These are phyloP conservation scores for Ustilago xerochloae DNA, from an alignment of 1,284 basidiomycete species.

Conservation along the genomic window DNA sequence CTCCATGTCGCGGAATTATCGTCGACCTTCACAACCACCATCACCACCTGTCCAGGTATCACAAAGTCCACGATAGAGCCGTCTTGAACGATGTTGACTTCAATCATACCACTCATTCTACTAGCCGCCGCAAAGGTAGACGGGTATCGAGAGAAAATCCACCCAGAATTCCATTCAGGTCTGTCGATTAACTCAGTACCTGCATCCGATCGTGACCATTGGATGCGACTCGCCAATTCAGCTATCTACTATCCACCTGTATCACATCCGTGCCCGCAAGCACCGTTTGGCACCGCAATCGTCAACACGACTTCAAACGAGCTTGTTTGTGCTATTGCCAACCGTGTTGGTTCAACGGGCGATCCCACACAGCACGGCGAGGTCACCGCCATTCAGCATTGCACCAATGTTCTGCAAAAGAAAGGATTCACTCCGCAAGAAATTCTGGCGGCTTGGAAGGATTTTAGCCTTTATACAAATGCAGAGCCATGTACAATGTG, in stretches of 20 bases:
- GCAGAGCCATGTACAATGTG: conserved; percentile 62
- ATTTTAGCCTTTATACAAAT: conserved; percentile 50
- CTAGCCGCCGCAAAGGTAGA: not conserved
- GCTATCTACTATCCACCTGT: conserved; percentile 36
- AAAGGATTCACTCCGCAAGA: conserved; percentile 41
- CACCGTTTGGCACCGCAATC: conserved; percentile 38
- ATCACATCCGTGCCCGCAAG: conserved; percentile 38
- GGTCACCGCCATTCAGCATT: conserved; percentile 51
- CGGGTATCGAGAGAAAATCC: conserved; percentile 19
- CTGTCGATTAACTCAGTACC: conserved; percentile 51
- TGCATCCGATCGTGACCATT: conserved; percentile 27
- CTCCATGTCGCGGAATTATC: not conserved
- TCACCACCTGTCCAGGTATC: not conserved
- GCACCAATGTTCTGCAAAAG: conserved; percentile 45
- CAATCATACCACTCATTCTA: not conserved
- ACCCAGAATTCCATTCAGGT: conserved; percentile 47
- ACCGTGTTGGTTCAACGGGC: conserved; percentile 53
- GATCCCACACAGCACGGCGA: conserved; percentile 58
- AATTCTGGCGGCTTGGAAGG: conserved; percentile 50
- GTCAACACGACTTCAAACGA: conserved; percentile 59
- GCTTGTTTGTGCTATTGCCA: conserved; percentile 55
- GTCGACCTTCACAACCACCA: conserved; percentile 3
- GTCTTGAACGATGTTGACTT: no score
- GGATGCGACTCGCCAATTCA: conserved; percentile 43
- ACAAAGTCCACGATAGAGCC: no score